Base-by-base conservation (phyloP, 2,329 filamentous ascomycete genomes). In the Fusarium bactridioides region DNA sequence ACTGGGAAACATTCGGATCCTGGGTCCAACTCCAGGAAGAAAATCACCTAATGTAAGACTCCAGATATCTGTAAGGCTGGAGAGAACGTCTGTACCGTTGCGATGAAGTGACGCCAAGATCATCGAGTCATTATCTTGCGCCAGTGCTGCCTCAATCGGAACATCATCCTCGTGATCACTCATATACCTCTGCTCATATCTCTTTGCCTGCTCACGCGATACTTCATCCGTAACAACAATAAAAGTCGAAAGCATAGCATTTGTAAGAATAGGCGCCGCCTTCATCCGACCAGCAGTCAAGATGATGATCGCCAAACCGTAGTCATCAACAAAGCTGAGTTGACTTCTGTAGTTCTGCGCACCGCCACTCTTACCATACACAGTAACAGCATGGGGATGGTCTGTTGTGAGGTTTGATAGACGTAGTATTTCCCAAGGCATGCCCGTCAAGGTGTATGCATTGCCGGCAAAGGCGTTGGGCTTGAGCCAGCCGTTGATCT, bases 391-490 rank as follows among this genome's bases (percentile, higher is more conserved):
- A 27, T 82, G 81, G 0, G 78, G 76, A 44, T 82, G 71, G 0
- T 73, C 38, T 1, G 77, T 74, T 0, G 76, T 77, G 1, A 82
- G 51, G 29, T 76, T 69, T 2, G 73, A 21, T 0, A 77, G 72
- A 3, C 78, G 80, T 4, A 78, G 74, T 19, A 83, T 82, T 50
- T 83, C 81, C 82, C 81, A 83, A 0, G 82, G 80, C 72, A 79
- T 77, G 7, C 82, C 82, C 6, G 81, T 80, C 27, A 81, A 75
- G 18, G 74, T 76, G 31, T 75, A 70, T 0, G 72, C 68, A 6
- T 78, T 78, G 5, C 80, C 80, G 3, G 78, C 78, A 35, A 79
- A 77, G 0, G 80, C 74, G 2, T 51, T 56, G 0, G 82, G 82
- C 33, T 83, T 82, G 10, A 83, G 75, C 82, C 82, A 83, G 27